Percentiles rank a stretch among this genome's conserved stretches.
phyloP scores from a whole-genome alignment of 2,329 filamentous ascomycete species.

The Geosmithia flava region DNA sequence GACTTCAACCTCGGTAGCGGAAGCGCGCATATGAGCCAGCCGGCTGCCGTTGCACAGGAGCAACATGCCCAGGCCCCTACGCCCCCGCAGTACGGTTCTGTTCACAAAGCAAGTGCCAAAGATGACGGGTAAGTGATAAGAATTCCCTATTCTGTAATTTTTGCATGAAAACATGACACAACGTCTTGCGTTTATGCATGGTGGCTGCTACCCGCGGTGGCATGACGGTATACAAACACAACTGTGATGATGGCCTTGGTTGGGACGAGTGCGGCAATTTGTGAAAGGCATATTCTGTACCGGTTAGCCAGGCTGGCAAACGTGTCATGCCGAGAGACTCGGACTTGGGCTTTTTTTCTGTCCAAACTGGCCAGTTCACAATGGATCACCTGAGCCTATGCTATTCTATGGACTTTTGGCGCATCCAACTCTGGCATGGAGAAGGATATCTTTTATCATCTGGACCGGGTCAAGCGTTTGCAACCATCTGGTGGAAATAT shows the following conservation, averaged over 20 bases:
- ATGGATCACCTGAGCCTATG: no score
- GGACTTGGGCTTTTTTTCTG: neutral
- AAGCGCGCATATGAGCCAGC: conserved; percentile 15
- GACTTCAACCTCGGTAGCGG: conserved; percentile 44
- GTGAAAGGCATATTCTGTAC: neutral
- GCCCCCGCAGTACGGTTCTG: conserved; percentile 21
- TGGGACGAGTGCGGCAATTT: neutral
- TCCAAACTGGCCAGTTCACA: no score
- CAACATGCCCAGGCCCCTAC: conserved; percentile 16
- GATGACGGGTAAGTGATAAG: conserved; percentile 28
- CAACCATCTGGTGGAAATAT: neutral
- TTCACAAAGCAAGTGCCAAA: conserved; percentile 51
- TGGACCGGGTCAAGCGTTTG: neutral
- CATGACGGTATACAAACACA: neutral
- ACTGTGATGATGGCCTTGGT: neutral
- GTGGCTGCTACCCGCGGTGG: neutral
- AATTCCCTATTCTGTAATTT: neutral
- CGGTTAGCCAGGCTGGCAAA: neutral
- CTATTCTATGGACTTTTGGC: neutral
- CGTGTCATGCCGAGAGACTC: neutral
- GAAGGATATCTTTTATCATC: neutral
- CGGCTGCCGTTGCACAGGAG: conserved; percentile 1
- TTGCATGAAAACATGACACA: neutral
- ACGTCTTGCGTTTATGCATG: neutral
- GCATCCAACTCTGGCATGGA: neutral